Evolutionary conservation across 2,329 filamentous ascomycete genomes (phyloP).

Genomic region (Alternaria metachromatica): DNA sequence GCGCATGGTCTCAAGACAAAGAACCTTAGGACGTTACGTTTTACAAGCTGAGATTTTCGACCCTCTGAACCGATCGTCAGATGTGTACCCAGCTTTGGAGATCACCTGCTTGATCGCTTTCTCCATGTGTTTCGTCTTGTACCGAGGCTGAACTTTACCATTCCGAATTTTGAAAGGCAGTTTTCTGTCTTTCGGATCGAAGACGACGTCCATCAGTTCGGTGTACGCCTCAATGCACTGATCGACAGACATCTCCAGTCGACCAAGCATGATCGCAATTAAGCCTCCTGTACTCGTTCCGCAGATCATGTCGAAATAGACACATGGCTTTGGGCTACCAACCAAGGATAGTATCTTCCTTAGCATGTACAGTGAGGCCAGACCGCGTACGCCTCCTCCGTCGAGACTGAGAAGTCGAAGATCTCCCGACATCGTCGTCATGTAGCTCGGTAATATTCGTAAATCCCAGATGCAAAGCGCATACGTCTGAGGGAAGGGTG

Average conservation of each 20-base stretch:
- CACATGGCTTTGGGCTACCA: conserved; percentile 17
- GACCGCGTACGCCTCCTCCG: conserved; percentile 12
- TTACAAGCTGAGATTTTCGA: conserved; percentile 6
- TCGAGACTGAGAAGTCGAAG: conserved; percentile 14
- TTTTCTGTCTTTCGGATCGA: conserved; percentile 10
- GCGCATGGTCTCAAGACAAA: neutral
- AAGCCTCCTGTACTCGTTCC: conserved; percentile 28
- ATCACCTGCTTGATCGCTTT: conserved; percentile 15
- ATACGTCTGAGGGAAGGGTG: neutral
- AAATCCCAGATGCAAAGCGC: neutral
- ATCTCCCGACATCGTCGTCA: neutral
- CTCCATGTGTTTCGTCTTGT: conserved; percentile 19
- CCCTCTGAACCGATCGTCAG: conserved; percentile 8
- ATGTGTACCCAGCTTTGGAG: neutral
- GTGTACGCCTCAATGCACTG: conserved; percentile 19
- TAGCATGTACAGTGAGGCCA: conserved; percentile 11
- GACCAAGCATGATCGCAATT: conserved; percentile 25
- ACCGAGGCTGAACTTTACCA: conserved; percentile 15
- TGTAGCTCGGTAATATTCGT: neutral
- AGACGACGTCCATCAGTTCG: conserved; percentile 11
- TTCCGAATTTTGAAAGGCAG: conserved; percentile 6
- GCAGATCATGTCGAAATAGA: conserved; percentile 29
- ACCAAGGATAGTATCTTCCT: conserved; percentile 9
- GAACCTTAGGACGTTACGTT: neutral
- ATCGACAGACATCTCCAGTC: conserved; percentile 21